These are phyloP conservation scores for Teunomyces atbi DNA, from an alignment of 805 yeast genomes.

Conservation along the genomic window DNA sequence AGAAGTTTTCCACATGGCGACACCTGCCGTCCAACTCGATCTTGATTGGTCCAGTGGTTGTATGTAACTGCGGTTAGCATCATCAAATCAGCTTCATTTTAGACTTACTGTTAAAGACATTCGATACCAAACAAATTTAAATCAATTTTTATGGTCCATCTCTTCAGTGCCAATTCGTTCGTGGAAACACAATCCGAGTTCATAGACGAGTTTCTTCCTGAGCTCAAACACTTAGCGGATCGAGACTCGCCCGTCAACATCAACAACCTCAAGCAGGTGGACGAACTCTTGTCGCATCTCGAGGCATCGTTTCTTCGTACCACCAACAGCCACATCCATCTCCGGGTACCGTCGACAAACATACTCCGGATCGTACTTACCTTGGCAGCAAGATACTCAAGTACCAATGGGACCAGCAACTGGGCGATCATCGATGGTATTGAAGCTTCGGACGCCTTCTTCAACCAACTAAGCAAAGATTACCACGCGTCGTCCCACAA, in stretches of 20 bases:
- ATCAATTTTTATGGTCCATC: not conserved
- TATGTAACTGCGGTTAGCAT: conserved; percentile 13
- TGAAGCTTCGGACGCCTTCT: conserved; percentile 18
- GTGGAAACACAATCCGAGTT: conserved; percentile 17
- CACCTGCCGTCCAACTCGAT: conserved; percentile 13
- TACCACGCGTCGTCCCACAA: conserved; percentile 19
- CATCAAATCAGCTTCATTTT: not conserved
- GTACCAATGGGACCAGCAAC: conserved; percentile 24
- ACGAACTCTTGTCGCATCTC: conserved; percentile 24
- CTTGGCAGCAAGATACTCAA: conserved; percentile 27
- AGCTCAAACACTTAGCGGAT: conserved; percentile 8
- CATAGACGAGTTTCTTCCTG: conserved; percentile 22
- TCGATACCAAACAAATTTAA: not conserved
- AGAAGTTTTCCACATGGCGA: conserved; percentile 17
- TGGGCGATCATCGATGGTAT: conserved; percentile 18
- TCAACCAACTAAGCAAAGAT: conserved; percentile 16
- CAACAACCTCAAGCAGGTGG: conserved; percentile 27
- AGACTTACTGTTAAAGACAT: conserved; percentile 13
- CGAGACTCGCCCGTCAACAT: conserved; percentile 16
- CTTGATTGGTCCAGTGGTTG: conserved; percentile 17
- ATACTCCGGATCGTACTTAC: conserved; percentile 31
- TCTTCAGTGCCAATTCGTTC: conserved; percentile 6
- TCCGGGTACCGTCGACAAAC: conserved; percentile 25
- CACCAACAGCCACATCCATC: not conserved
- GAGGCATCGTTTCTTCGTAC: conserved; percentile 16